phyloP scores from a whole-genome alignment of 495 filamentous ascomycete species.

The Penicillium cataractarum region DNA sequence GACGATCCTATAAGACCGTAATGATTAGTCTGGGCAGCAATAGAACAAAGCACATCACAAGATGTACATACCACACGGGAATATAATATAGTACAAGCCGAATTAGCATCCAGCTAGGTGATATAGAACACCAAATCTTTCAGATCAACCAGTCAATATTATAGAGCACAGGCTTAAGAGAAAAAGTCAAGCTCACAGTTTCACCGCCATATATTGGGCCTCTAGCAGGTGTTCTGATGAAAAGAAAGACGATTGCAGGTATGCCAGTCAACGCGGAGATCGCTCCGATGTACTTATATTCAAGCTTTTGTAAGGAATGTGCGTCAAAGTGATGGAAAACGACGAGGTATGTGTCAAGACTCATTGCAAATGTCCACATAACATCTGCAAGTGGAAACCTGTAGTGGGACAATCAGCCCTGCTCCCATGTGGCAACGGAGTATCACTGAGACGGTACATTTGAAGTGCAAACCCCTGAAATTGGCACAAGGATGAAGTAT shows the following conservation, averaged over 20 bases:
- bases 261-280: conserved; percentile 45
- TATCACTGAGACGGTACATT: conserved; percentile 35
- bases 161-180: no score
- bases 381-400: conserved; percentile 56
- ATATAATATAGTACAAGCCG: conserved; percentile 49
- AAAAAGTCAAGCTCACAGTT: conserved; percentile 29
- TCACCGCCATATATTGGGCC: conserved; percentile 50
- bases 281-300: conserved; percentile 42
- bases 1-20: conserved; percentile 32
- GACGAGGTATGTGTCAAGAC: conserved; percentile 48
- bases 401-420: neutral
- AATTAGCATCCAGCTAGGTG: conserved; percentile 48
- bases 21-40: neutral
- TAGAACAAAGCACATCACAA: neutral
- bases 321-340: conserved; percentile 48
- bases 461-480: conserved; percentile 54
- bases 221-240: conserved; percentile 39
- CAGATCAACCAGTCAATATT: neutral
- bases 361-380: conserved; percentile 53
- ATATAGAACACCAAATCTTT: conserved; percentile 52
- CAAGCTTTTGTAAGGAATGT: conserved; percentile 40
- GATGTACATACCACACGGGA: conserved; percentile 44
- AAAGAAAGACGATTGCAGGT: conserved; percentile 48
- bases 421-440: neutral
- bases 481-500: conserved; percentile 45